These are phyloP conservation scores for Coffea humblotiana DNA, from an alignment of 305 asterid species.

Conservation along the genomic window DNA sequence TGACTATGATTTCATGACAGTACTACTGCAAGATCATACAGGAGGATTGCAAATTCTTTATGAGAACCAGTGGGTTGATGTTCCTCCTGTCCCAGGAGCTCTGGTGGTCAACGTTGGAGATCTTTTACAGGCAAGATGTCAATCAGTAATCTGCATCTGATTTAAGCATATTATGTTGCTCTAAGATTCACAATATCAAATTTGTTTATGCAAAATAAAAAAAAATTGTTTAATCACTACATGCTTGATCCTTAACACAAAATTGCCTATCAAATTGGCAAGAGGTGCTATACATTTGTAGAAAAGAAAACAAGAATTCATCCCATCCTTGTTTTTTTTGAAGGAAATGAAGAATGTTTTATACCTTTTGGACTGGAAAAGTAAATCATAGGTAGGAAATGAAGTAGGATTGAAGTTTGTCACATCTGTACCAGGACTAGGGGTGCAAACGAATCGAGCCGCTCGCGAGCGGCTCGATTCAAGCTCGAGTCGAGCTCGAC, in stretches of 20 bases:
- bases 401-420: background rate
- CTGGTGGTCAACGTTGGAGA: constrained; percentile 29
- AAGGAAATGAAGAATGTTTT: background rate
- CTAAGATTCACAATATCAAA: background rate
- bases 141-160: background rate
- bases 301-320: background rate
- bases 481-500: too few relatives aligned
- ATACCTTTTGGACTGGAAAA: background rate
- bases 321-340: background rate
- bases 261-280: background rate
- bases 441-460: too few relatives aligned
- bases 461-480: too few relatives aligned
- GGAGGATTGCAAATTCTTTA: constrained; percentile 29
- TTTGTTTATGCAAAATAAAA: background rate
- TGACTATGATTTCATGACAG: constrained; percentile 26
- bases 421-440: too few relatives aligned
- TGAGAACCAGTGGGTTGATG: constrained; percentile 27
- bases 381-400: too few relatives aligned
- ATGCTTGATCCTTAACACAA: background rate
- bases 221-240: too few relatives aligned
- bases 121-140: constrained; percentile 22
- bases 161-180: too few relatives aligned
- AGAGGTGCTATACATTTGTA: background rate
- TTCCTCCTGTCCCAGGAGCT: constrained; percentile 27
- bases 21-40: constrained; percentile 24